Base-by-base conservation (phyloP, 1,139 yeast species). In the Nematodospora anomalae region DNA sequence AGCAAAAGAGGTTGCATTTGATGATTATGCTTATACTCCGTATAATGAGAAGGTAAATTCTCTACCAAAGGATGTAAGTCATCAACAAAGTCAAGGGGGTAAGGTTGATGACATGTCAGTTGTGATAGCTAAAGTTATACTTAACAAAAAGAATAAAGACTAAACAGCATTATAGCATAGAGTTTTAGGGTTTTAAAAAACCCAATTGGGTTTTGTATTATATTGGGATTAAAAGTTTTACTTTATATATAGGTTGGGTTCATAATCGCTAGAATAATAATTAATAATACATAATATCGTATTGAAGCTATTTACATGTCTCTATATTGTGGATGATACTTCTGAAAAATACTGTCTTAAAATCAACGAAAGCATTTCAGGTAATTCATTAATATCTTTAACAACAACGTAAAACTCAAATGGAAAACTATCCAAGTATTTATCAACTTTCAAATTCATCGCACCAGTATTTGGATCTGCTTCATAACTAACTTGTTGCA, bases 391-490 rank as follows among this genome's bases (percentile, higher is more conserved):
- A 45, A 94, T 86, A 54, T 92, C 82, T 52, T 87, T 81, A 26
- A 94, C 97, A 50, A 94, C 92, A 42, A 92, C 96, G 53, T 90
- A 94, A 58, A 85, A 92, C 55, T 94, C 97, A 62, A 94, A 94
- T 50, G 98, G 97, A 79, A 94, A 94, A 16, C 86, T 78, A 50
- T 92, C 97, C 62, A 94, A 73, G 52, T 94, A 94, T 51, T 83
- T 84, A 43, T 80, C 83, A 43, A 94, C 94, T 57, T 83, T 76
- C 46, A 94, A 67, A 30, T 76, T 76, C 78, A 80, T 74, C 39
- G 76, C 76, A 3, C 97, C 97, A 35, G 71, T 69, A n/a, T 63
- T 71, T 46, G 80, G 83, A 25, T 86, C 80, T 12, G 76, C 71
- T 16, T 58, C 70, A 53, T 90, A 94, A 41, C 74, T 79, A 24